These are phyloP conservation scores for Epichloe brachyelytri DNA, from an alignment of 2,329 filamentous ascomycete genomes.

Conservation along the genomic window DNA sequence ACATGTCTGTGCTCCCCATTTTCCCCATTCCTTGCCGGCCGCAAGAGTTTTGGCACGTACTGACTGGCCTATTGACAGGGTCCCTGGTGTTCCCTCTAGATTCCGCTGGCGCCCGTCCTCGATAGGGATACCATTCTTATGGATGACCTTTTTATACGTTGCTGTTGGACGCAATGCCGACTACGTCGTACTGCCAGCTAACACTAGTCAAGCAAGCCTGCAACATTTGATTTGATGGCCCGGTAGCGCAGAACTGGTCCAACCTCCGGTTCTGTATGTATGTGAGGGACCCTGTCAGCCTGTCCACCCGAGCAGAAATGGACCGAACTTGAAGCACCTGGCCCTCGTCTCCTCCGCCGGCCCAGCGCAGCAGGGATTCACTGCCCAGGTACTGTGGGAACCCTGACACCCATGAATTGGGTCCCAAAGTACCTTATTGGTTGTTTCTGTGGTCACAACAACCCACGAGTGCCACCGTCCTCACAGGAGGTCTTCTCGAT, in stretches of 20 bases:
- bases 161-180: background rate
- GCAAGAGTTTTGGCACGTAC: background rate
- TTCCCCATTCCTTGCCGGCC: background rate
- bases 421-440: constrained; percentile 3
- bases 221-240: background rate
- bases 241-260: background rate
- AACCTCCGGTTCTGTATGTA: background rate
- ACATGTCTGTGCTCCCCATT: background rate
- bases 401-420: constrained; percentile 1
- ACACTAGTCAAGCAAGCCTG: background rate
- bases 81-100: background rate
- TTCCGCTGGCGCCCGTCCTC: background rate
- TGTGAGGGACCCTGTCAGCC: background rate
- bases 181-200: constrained; percentile 2
- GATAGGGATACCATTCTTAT: background rate
- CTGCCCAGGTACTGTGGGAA: constrained; percentile 3
- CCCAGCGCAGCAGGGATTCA: constrained; percentile 3
- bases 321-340: background rate
- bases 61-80: background rate
- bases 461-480: constrained; percentile 2
- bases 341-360: background rate
- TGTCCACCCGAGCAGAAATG: background rate
- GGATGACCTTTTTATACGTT: background rate
- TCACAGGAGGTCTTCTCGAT: background rate
- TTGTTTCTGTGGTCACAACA: constrained; percentile 4